phyloP scores from a whole-genome alignment of 495 filamentous ascomycete genomes.

The Entonaema liquescens region DNA sequence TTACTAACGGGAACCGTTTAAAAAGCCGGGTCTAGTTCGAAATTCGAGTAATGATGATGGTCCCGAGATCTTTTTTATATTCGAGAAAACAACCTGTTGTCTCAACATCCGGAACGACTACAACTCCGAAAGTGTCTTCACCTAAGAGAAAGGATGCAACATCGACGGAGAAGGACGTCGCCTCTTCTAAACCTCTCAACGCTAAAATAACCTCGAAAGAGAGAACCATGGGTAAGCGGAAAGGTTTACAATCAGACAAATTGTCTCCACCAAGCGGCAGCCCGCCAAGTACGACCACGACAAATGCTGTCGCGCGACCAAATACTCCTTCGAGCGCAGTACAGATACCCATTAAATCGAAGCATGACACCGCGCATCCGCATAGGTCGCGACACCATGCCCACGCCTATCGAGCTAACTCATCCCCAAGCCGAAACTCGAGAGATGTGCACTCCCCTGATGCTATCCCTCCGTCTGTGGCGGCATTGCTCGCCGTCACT shows the following conservation, averaged over 20 bases:
- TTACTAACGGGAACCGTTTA: conserved; percentile 44
- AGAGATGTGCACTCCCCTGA: conserved; percentile 57
- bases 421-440: conserved; percentile 40
- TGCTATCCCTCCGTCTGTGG: conserved; percentile 65
- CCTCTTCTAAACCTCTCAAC: conserved; percentile 20
- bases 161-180: conserved; percentile 23
- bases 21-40: conserved; percentile 37
- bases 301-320: conserved; percentile 45
- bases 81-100: conserved; percentile 30
- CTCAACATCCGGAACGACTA: conserved; percentile 20
- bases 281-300: conserved; percentile 44
- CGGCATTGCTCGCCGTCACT: conserved; percentile 67
- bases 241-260: conserved; percentile 33
- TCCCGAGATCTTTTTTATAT: conserved; percentile 51
- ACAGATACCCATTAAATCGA: conserved; percentile 54
- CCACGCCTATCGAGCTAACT: conserved; percentile 35
- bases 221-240: conserved; percentile 44
- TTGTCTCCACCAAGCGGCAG: conserved; percentile 41
- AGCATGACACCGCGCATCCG: conserved; percentile 42
- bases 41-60: conserved; percentile 48
- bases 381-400: conserved; percentile 31
- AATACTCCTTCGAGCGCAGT: conserved; percentile 55
- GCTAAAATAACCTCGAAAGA: conserved; percentile 27
- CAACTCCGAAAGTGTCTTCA: conserved; percentile 21
- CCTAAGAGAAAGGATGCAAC: conserved; percentile 47